These are phyloP conservation scores for Cladosporium austrohemisphaericum DNA, from an alignment of 2,329 filamentous ascomycete genomes.

Conservation along the genomic window DNA sequence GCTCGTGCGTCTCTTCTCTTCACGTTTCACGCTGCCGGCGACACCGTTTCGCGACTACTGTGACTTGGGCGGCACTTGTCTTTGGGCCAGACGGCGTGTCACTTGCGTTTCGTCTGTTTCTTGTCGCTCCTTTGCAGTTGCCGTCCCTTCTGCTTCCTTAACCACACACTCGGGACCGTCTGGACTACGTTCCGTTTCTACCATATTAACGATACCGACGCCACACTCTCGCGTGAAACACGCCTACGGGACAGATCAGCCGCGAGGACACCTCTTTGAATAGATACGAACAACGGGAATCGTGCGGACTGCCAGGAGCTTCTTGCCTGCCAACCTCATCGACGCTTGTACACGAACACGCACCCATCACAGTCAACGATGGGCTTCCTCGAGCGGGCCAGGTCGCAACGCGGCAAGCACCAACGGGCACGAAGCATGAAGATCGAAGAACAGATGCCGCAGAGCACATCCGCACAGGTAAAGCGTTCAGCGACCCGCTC, in stretches of 20 bases:
- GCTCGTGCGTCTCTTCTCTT: slow-evolving; percentile 12
- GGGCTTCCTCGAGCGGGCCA: slow-evolving; percentile 10
- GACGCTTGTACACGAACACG: no score
- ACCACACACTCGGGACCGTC: background rate
- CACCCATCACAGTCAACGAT: background rate
- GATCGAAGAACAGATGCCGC: background rate
- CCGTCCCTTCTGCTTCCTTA: background rate
- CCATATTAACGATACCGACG: slow-evolving; percentile 13
- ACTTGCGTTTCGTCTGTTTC: slow-evolving; percentile 9
- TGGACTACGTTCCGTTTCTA: background rate
- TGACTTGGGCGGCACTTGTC: slow-evolving; percentile 5
- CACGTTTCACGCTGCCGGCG: slow-evolving; percentile 10
- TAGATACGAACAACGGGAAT: background rate
- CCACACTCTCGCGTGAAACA: slow-evolving; percentile 12
- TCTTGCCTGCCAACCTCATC: background rate
- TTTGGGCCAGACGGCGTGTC: slow-evolving; percentile 1
- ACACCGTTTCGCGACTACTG: slow-evolving; percentile 2
- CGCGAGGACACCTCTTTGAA: background rate
- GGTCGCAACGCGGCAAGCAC: slow-evolving; percentile 8
- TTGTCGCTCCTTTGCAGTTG: slow-evolving; percentile 11
- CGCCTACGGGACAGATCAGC: slow-evolving; percentile 1
- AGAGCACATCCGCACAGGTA: background rate
- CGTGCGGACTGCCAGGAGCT: slow-evolving; percentile 6
- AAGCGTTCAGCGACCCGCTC: background rate
- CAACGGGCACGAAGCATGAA: slow-evolving; percentile 6